These are phyloP conservation scores for Saccharomycopsis lassenensis DNA, from an alignment of 805 yeast genomes.

Conservation along the genomic window DNA sequence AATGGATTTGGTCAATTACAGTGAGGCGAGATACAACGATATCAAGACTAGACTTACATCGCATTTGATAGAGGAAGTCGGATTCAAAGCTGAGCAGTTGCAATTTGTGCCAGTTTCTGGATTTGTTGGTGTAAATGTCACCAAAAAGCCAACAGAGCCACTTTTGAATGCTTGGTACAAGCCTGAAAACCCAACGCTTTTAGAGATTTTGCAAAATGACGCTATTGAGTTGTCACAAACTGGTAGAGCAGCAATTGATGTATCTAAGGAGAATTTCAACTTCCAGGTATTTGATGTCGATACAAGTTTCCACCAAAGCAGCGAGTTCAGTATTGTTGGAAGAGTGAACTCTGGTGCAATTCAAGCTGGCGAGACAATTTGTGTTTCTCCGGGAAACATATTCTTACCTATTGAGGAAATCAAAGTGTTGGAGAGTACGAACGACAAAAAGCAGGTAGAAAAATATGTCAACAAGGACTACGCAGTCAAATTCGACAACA, in stretches of 20 bases:
- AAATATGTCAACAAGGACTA: constrained; percentile 7
- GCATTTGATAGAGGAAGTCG: constrained; percentile 42
- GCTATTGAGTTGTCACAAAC: constrained; percentile 16
- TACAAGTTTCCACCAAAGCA: constrained; percentile 33
- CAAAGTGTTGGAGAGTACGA: constrained; percentile 9
- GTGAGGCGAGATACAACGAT: constrained; percentile 37
- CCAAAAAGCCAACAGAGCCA: constrained; percentile 27
- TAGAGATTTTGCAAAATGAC: constrained; percentile 74
- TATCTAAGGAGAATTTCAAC: constrained; percentile 35
- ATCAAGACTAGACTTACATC: constrained; percentile 39
- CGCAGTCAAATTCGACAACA: constrained; percentile 17
- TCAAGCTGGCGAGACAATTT: constrained; percentile 59
- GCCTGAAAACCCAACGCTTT: constrained; percentile 84
- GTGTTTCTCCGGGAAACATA: constrained; percentile 42
- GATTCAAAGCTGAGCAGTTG: constrained; percentile 32
- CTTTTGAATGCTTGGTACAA: constrained; percentile 56
- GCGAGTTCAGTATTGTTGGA: constrained; percentile 48
- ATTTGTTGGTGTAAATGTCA: constrained; percentile 54
- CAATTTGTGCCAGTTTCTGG: constrained; percentile 63
- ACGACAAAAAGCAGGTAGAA: constrained; percentile 14
- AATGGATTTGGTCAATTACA: constrained; percentile 55
- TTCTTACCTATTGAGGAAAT: constrained; percentile 11
- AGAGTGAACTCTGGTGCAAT: constrained; percentile 57
- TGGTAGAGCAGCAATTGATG: constrained; percentile 15
- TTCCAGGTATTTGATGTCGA: constrained; percentile 56